Base-by-base conservation (phyloP, 805 yeast species). In the Candida tibetensis region DNA sequence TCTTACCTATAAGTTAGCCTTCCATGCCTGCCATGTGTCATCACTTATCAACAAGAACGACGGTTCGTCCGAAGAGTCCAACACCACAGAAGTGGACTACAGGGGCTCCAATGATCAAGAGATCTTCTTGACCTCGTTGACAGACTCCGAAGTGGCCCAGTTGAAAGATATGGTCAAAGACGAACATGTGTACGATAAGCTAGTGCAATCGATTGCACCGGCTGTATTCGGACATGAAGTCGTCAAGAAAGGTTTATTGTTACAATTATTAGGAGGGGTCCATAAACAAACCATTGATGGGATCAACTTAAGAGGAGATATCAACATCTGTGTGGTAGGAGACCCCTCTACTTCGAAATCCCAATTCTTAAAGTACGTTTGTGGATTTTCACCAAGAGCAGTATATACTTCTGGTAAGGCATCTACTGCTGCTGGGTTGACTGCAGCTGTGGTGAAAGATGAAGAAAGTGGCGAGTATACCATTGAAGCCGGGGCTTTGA, bases 361-460 rank as follows among this genome's bases (percentile, higher is more conserved):
- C 1, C 99, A 91, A 62, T 91, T 91, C 57, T 71, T 91, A 58
- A 93, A 93, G 62, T 93, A 93, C 60, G 95, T 93, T 10, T 83
- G 89, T 51, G 79, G 85, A 1, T 88, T 91, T 60, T 78, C 95
- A 14, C 98, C 98, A 21, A 77, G 99, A 53, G 86, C 98, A 2
- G 90, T 91, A 23, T 91, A 93, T 56, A 93, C 99, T 1, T 90
- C 98, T 0, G 99, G 99, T 63, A 91, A 91, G 60, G 98, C 99
- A 0, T 90, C 97, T 0, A 82, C 98, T 2, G 99, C 99, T 4
- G 99, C 99, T 6, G 99, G 99, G 72, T 73, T 91, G 53, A 91
- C 99, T 2, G 99, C 99, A 1, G 95, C 98, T 0, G 99, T 91
- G 17, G 95, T 93, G 9, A 86, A 85, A 58, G 99, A 91, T 58